A percentile compares a stretch with the other conserved stretches of the same genome.
phyloP scores from a whole-genome alignment of 192 early-diverging fungal genomes.

The Phycomyces blakesleeanus region DNA sequence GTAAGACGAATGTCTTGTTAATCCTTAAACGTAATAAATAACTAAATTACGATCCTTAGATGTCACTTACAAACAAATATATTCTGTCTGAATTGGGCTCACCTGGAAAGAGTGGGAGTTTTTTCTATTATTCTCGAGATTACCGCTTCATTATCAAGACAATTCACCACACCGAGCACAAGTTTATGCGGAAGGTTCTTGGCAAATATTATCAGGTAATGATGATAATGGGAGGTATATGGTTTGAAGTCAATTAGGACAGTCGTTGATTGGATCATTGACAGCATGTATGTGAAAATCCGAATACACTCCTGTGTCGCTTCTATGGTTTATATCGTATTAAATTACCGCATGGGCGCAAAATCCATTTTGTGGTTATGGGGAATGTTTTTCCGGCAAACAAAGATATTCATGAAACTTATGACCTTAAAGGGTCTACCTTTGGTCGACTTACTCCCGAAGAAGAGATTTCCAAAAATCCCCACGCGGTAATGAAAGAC shows the following conservation, averaged over 20 bases:
- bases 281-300: slow-evolving; percentile 79
- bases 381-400: slow-evolving; percentile 96
- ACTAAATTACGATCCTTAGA: slow-evolving; percentile 30
- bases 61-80: slow-evolving; percentile 94
- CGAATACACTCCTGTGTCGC: slow-evolving; percentile 86
- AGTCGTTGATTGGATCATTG: not conserved
- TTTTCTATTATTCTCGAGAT: slow-evolving; percentile 97
- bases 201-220: slow-evolving; percentile 78
- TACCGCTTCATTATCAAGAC: slow-evolving; percentile 99
- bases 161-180: slow-evolving; percentile 91
- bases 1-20: too few species aligned
- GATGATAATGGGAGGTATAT: too few species aligned
- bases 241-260: not conserved
- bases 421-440: slow-evolving; percentile 93
- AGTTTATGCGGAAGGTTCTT: slow-evolving; percentile 85
- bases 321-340: slow-evolving; percentile 96
- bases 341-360: slow-evolving; percentile 85
- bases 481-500: slow-evolving; percentile 91
- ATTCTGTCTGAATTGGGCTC: slow-evolving; percentile 92
- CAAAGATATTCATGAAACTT: slow-evolving; percentile 95
- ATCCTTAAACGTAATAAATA: too few species aligned
- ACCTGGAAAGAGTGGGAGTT: slow-evolving; percentile 93
- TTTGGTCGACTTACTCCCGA: slow-evolving; percentile 77
- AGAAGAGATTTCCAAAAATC: slow-evolving; percentile 71
- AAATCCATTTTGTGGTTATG: slow-evolving; percentile 99